Base-by-base conservation (phyloP, 148 eudicot species). In the Chenopodium quinoa region DNA sequence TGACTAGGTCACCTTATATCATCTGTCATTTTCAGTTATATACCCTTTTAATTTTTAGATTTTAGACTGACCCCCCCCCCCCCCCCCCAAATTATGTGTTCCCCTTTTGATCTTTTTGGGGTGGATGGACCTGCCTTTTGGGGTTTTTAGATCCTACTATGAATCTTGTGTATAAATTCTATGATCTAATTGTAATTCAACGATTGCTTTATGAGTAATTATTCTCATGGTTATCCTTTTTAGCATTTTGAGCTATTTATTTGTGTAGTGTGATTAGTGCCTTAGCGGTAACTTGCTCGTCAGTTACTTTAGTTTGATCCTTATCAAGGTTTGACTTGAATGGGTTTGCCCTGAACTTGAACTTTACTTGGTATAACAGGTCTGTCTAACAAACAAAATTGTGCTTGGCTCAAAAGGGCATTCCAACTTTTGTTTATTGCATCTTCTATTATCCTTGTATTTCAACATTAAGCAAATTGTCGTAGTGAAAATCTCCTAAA, bases 1-100 rank as follows among this genome's bases (percentile, higher is more conserved):
- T 65, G 62, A 12, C n/a, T 68, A 56, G 17, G 44, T 56, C 71
- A 25, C 22, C 29, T 40, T 13, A 1, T 32, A 10, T 29, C 37
- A 17, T 34, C 17, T 75, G 66, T 67, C 52, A 10, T 40, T 50
- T 68, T 76, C 22, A 37, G 69, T 46, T 27, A 23, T 62, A 52
- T 63, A 5, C n/a, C 54, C 22, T 71, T 27, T 47, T 82, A 56
- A 56, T 56, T 56, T 56, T 13, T 56, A 14, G 62, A 56, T 17
- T 56, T 56, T 56, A 69, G 75, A 76, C 69, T 82, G 58, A 82
- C 74, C 75, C 72, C 48, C 23, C 47, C 75, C 3, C 32, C 32
- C 32, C 32, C 32, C 32, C 32, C 32, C 32, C 32, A 12, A 48
- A 52, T 14, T 12, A 14, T 56, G 5, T 25, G 25, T 54, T 54